phyloP scores from a whole-genome alignment of 306 rosid genomes.

The Pachyrhizus erosus region DNA sequence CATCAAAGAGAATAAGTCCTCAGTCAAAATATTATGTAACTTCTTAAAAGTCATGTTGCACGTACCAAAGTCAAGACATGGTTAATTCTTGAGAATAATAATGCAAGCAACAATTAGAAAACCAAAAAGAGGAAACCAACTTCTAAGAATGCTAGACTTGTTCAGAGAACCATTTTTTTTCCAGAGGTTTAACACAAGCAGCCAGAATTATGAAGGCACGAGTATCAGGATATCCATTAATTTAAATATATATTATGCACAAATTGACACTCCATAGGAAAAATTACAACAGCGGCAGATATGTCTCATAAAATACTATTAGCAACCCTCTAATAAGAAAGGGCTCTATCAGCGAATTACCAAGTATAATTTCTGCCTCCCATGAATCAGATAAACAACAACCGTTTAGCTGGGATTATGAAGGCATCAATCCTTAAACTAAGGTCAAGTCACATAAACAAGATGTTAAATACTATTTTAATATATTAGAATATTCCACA shows the following conservation, averaged over 20 bases:
- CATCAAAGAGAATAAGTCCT: neutral
- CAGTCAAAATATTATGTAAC: neutral
- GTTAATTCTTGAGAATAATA: neutral
- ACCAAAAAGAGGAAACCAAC: neutral
- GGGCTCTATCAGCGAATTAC: constrained; percentile 59
- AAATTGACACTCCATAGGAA: neutral
- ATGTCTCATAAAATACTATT: constrained; percentile 54
- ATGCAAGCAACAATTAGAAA: neutral
- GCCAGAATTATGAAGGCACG: constrained; percentile 49
- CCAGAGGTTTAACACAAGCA: constrained; percentile 45
- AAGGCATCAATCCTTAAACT: constrained; percentile 42
- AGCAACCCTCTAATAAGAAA: constrained; percentile 52
- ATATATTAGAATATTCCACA: neutral
- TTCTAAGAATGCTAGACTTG: neutral
- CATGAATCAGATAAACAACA: constrained; percentile 67
- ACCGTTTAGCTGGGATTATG: constrained; percentile 59
- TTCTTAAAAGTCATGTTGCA: neutral
- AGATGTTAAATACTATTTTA: neutral
- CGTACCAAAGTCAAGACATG: constrained; percentile 1
- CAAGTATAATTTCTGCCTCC: constrained; percentile 57
- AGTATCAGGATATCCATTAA: neutral
- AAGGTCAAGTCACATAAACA: neutral
- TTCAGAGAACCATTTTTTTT: neutral
- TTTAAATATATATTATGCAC: neutral
- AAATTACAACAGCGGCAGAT: neutral